Evolutionary conservation across 2,329 filamentous ascomycete genomes (phyloP).

Genomic region (Aspergillus vadensis): DNA sequence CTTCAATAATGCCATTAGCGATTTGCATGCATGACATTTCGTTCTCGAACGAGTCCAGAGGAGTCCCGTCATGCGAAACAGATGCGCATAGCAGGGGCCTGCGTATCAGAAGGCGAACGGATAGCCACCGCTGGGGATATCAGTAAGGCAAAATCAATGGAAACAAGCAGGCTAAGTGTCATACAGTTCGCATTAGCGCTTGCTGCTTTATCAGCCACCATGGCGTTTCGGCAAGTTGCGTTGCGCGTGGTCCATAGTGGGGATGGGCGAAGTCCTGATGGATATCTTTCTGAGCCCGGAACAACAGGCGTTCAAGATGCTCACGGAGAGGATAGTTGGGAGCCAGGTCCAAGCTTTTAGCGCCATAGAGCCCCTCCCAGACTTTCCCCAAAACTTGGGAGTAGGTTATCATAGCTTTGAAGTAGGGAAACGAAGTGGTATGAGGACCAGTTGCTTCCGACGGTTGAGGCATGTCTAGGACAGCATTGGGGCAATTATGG

Average conservation of each 20-base stretch:
- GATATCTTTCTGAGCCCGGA: conserved; percentile 21
- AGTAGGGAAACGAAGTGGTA: conserved; percentile 19
- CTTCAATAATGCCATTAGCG: conserved; percentile 19
- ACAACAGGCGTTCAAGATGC: conserved; percentile 20
- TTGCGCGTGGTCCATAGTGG: not conserved
- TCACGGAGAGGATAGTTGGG: conserved; percentile 16
- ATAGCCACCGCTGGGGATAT: conserved; percentile 22
- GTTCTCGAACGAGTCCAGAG: conserved; percentile 19
- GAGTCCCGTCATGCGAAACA: not conserved
- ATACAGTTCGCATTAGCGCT: conserved; percentile 27
- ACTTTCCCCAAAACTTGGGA: conserved; percentile 25
- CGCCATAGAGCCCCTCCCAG: conserved; percentile 27
- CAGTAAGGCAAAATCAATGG: not conserved
- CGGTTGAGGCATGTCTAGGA: not conserved
- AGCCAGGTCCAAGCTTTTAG: not conserved
- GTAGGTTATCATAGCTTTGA: conserved; percentile 24
- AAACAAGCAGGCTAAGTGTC: not conserved
- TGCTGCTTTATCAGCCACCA: conserved; percentile 26
- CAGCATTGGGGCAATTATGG: not conserved
- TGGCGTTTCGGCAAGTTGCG: not conserved
- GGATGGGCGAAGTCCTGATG: conserved; percentile 19
- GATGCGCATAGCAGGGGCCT: conserved; percentile 21
- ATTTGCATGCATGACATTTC: conserved; percentile 26
- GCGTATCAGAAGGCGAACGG: conserved; percentile 22
- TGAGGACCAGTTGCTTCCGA: not conserved